phyloP scores from a whole-genome alignment of 257 asterid genomes.

The Leonotis leonurus region DNA sequence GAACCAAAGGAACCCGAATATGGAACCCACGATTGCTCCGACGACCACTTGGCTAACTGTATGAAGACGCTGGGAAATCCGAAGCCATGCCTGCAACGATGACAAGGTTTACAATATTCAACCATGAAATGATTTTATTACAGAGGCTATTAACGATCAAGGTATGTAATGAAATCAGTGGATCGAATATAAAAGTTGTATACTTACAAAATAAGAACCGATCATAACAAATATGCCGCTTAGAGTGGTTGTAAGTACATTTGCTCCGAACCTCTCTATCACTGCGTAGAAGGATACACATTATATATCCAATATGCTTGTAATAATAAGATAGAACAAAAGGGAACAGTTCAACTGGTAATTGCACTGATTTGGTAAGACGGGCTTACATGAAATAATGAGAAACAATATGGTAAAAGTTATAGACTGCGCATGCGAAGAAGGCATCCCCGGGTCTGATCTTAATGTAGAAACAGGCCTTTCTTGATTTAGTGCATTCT shows the following conservation, averaged over 20 bases:
- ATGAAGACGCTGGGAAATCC: slow-evolving; percentile 62
- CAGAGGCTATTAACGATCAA: no score
- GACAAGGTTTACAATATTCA: neutral
- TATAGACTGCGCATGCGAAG: slow-evolving; percentile 77
- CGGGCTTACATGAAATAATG: slow-evolving; percentile 43
- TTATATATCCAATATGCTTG: no score
- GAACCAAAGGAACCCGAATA: slow-evolving; percentile 51
- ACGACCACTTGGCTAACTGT: slow-evolving; percentile 61
- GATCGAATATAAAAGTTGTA: no score
- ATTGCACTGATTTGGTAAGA: no score
- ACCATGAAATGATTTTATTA: neutral
- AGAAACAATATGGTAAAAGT: slow-evolving; percentile 35
- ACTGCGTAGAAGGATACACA: slow-evolving; percentile 49
- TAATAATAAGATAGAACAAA: no score
- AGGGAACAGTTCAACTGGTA: no score
- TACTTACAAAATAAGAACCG: slow-evolving; percentile 70
- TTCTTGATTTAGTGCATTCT: slow-evolving; percentile 57
- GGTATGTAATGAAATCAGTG: no score
- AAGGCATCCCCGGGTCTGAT: slow-evolving; percentile 95
- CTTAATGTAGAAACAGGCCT: slow-evolving; percentile 56
- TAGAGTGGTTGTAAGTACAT: slow-evolving; percentile 35
- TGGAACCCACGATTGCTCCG: slow-evolving; percentile 53
- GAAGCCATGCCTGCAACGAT: slow-evolving; percentile 85
- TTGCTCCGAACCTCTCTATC: slow-evolving; percentile 47
- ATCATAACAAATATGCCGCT: slow-evolving; percentile 29